Base-by-base conservation (phyloP, 306 rosid genomes). In the Begonia fuchsioides region DNA sequence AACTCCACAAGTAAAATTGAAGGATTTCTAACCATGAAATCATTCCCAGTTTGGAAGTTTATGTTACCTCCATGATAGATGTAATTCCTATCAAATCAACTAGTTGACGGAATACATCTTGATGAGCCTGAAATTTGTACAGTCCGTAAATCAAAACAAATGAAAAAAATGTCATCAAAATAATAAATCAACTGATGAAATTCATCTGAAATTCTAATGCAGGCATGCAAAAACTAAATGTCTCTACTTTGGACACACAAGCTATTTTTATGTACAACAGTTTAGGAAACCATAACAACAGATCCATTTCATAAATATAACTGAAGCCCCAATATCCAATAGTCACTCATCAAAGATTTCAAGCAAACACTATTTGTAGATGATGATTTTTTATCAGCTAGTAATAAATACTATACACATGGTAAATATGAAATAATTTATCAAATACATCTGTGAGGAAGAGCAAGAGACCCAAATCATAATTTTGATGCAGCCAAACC, bases 41-140 rank as follows among this genome's bases (percentile, higher is more conserved):
- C 17, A 62, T 10, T 45, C 3, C 3, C 48, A 12, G 56, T 17
- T 2, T 13, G 53, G 15, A 17, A 53, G 53, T 19, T 41, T 16
- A 60, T 6, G 20, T 65, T 63, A 90, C 98, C 98, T 92, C 96
- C 98, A 86, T 92, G 70, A 92, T 92, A 54, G 98, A 92, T 58
- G 98, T 92, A 55, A 79, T 82, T 68, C 98, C 98, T 47, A 92
- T 86, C 77, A 92, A 82, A 79, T 92, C 98, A 59, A 92, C 96
- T 55, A 92, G 59, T 52, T 76, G 93, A 54, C 87, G 73, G 32
- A 92, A 73, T 51, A 92, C 93, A 75, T 86, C 74, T 76, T 76
- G 94, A 70, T 86, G 96, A 51, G 83, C 98, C 98, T 92, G 80
- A 41, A 68, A 65, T 43, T 12, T 39, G 38, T 10, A 52, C 48